Evolutionary conservation across 345 rosid species (phyloP), one percentile per base, ranked within the genome.

Genomic region (Hibiscus mutabilis): DNA sequence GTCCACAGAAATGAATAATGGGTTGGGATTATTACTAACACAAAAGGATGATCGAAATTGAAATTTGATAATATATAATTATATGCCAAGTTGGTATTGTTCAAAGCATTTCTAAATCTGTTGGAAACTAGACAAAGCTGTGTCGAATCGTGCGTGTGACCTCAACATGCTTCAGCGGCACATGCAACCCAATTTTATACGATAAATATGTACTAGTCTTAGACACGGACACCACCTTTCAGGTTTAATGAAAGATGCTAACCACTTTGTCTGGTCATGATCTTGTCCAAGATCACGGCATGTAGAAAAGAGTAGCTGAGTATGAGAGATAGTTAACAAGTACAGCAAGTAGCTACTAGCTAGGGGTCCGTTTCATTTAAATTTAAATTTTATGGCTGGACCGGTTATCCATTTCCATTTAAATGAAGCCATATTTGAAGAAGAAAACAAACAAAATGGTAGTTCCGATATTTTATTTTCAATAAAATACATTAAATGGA

Each of bases 391-490:
- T 21, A 35, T 33, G 66, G 46, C 24, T 0, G 66, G 47, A n/a
- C 24, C 46, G 7, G 19, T 29, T 65, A 40, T 8, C 52, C 27
- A 42, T 22, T 12, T 65, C 42, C 56, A 24, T 46, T 66, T 25
- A 25, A 66, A 47, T 7, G 69, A 66, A 44, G 16, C 55, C 35
- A 7, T 19, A 10, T 67, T 61, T 58, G 15, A 12, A 21, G 40
- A 46, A 25, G 52, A 59, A 21, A 60, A 27, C 4, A 66, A 33
- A 63, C 55, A 49, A 49, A 49, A 21, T 46, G 69, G 69, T 35
- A 29, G 69, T 72, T 72, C n/a, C 35, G 16, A 62, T 62, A 2
- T 19, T 49, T 31, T 72, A 72, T 62, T 62, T 61, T 63, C 12
- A 49, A 60, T 58, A 42, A 55, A 59, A 44, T 61, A 61, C 55